Evolutionary conservation across 176 grass and related monocot species (phyloP).

Genomic region (Guadua angustifolia): DNA sequence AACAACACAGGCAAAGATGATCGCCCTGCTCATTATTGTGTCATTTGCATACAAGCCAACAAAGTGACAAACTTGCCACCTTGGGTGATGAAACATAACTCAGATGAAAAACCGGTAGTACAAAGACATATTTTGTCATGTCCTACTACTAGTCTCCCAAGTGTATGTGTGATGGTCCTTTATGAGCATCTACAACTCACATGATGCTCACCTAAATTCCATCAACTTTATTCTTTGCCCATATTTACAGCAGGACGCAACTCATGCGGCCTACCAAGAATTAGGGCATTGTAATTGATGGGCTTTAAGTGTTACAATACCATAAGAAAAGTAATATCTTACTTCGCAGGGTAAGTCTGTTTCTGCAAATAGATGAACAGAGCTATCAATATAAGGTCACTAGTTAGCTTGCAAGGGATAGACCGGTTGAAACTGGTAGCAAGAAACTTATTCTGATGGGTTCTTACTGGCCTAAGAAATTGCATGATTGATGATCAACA

Average conservation of each 20-base stretch:
- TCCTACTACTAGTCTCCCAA: slow-evolving; percentile 10
- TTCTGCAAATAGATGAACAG: not conserved
- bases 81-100: not conserved
- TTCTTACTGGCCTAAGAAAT: not conserved
- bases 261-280: slow-evolving; percentile 50
- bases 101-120: not conserved
- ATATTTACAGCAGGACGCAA: slow-evolving; percentile 52
- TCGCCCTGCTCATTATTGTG: not conserved
- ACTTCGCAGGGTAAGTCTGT: not conserved
- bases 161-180: slow-evolving; percentile 46
- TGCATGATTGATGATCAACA: slow-evolving; percentile 34
- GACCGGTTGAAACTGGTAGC: not conserved
- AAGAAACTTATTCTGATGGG: not conserved
- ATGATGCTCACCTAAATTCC: slow-evolving; percentile 50
- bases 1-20: not conserved
- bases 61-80: slow-evolving; percentile 2
- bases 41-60: not conserved
- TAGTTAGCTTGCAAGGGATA: not conserved
- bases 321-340: slow-evolving; percentile 17
- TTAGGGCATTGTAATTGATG: slow-evolving; percentile 38
- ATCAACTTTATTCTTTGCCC: slow-evolving; percentile 48
- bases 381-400: not conserved
- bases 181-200: slow-evolving; percentile 36
- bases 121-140: not conserved
- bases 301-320: not conserved